Percentiles rank a stretch among this genome's conserved stretches.
Evolutionary conservation across 2,329 filamentous ascomycete genomes (phyloP).

Genomic region (Pseudogymnoascus sp.): DNA sequence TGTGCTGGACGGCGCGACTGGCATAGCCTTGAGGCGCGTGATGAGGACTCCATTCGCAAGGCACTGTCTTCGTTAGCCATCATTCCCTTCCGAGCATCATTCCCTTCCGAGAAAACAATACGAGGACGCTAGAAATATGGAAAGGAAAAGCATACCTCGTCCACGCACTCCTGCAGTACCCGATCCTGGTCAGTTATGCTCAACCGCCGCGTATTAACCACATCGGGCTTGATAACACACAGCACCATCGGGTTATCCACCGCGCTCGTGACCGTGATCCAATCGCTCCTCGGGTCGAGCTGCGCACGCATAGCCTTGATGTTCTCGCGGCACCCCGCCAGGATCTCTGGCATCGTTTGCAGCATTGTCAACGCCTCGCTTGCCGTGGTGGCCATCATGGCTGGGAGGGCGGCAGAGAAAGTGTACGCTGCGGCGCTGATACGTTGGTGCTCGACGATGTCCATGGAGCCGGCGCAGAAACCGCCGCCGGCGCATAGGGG

Average conservation of each 20-base stretch:
- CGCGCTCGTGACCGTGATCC: slow-evolving; percentile 74
- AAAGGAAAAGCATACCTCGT: slow-evolving; percentile 59
- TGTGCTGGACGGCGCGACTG: slow-evolving; percentile 52
- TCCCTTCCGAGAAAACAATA: not conserved
- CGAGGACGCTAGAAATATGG: not conserved
- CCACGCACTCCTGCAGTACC: slow-evolving; percentile 82
- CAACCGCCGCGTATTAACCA: slow-evolving; percentile 62
- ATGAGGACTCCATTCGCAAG: slow-evolving; percentile 84
- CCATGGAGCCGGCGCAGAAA: slow-evolving; percentile 85
- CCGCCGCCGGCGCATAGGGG: slow-evolving; percentile 87
- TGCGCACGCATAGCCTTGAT: slow-evolving; percentile 78
- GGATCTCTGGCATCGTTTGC: slow-evolving; percentile 76
- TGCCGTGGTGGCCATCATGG: slow-evolving; percentile 88
- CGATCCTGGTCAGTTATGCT: slow-evolving; percentile 70
- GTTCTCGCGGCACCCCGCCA: slow-evolving; percentile 73
- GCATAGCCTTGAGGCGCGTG: slow-evolving; percentile 72
- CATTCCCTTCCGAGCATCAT: not conserved
- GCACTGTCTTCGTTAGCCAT: slow-evolving; percentile 41
- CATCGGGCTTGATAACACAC: slow-evolving; percentile 72
- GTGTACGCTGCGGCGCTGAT: slow-evolving; percentile 89
- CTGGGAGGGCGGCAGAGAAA: slow-evolving; percentile 88
- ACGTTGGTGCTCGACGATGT: slow-evolving; percentile 93
- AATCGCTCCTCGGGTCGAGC: slow-evolving; percentile 87
- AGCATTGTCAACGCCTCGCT: slow-evolving; percentile 82
- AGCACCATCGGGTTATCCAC: slow-evolving; percentile 82